Evolutionary conservation across 2,329 filamentous ascomycete genomes (phyloP).

Genomic region (Lachnellula cervina): DNA sequence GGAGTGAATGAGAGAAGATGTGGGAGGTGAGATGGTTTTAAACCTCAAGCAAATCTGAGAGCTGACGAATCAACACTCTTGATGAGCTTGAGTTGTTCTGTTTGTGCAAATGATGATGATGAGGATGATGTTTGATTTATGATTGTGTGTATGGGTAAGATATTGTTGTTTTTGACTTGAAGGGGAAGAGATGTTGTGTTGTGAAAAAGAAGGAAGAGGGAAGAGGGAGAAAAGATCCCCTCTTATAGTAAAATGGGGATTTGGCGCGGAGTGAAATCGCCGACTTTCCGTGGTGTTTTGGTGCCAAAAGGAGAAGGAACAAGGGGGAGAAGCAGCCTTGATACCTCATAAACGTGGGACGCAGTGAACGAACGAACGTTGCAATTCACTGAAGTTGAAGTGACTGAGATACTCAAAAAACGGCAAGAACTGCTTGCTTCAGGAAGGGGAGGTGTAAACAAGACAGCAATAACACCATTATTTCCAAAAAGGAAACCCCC

Average conservation of each 20-base stretch:
- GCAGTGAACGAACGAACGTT: no score
- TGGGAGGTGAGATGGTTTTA: constrained; percentile 1
- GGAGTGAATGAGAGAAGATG: neutral
- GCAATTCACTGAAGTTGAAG: neutral
- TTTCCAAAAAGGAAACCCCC: neutral
- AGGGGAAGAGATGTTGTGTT: neutral
- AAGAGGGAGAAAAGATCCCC: neutral
- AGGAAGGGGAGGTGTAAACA: neutral
- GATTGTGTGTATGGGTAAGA: neutral
- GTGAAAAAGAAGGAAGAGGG: neutral
- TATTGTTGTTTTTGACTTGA: neutral
- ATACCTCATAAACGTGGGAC: no score
- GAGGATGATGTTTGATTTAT: constrained; percentile 9
- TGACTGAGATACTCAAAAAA: neutral
- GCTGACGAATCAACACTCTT: constrained; percentile 7
- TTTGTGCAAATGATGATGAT: neutral
- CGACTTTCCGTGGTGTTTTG: no score
- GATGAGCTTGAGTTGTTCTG: neutral
- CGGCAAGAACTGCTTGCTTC: neutral
- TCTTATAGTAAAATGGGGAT: neutral
- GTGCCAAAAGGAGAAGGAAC: no score
- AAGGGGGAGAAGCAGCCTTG: no score
- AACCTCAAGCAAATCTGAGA: constrained; percentile 9
- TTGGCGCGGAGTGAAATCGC: no score
- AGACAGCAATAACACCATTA: neutral